A percentile compares a stretch with the other conserved stretches of the same genome.
These are phyloP conservation scores for Populus hybrid DNA, from an alignment of 441 rosid species.

Conservation along the genomic window DNA sequence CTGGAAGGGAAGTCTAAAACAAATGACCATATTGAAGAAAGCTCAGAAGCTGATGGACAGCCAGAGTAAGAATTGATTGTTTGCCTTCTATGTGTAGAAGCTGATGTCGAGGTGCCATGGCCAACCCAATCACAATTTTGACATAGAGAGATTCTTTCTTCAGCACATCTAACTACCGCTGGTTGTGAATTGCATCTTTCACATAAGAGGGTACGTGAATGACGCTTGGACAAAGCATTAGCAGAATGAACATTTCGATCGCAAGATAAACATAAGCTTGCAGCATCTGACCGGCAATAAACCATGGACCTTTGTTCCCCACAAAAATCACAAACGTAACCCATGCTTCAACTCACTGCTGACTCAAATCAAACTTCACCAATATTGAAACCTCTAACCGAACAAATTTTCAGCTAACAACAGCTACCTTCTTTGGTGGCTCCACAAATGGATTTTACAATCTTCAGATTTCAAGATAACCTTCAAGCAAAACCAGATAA, in stretches of 20 bases:
- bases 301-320: constrained; percentile 86
- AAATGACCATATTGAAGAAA: constrained; percentile 87
- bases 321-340: constrained; percentile 90
- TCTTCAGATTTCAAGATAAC: constrained; percentile 18
- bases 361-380: constrained; percentile 15
- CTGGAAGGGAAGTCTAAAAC: constrained; percentile 49
- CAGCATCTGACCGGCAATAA: constrained; percentile 92
- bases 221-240: constrained; percentile 89
- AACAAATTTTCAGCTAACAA: constrained; percentile 15
- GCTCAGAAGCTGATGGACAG: constrained; percentile 88
- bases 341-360: constrained; percentile 44
- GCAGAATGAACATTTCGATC: constrained; percentile 95
- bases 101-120: constrained; percentile 46
- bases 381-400: constrained; percentile 7
- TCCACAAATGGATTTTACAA: constrained; percentile 7
- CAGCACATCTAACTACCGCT: constrained; percentile 69
- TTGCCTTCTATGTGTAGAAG: constrained; percentile 71
- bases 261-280: constrained; percentile 89
- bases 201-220: constrained; percentile 80
- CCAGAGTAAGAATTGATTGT: constrained; percentile 76
- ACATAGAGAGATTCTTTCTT: constrained; percentile 84
- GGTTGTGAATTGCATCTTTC: constrained; percentile 90
- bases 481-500: not conserved
- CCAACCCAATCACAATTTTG: constrained; percentile 95
- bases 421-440: constrained; percentile 5